Evolutionary conservation across 345 rosid genomes (phyloP), one percentile per base, ranked within the genome.

Genomic region (Erodium maritimum): DNA sequence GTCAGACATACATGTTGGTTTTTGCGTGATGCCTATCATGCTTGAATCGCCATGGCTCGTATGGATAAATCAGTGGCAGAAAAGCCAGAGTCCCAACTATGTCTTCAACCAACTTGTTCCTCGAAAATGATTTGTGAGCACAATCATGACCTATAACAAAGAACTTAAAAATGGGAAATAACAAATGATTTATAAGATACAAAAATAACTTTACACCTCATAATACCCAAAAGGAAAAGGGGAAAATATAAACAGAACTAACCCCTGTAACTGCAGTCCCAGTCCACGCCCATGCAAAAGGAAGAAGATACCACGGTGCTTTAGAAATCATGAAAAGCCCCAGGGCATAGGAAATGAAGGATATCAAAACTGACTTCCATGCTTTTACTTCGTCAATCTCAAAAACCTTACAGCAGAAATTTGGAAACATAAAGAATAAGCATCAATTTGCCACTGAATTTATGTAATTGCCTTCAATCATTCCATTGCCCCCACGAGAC

Each of bases 71-170:
- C 55, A 91, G 74, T 0, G 96, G 95, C 65, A 91, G 60, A 68
- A 88, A 88, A 62, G 95, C 94, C 62, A 88, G 84, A 46, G 95
- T 91, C 69, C 98, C 96, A 23, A 88, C 94, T 61, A 91, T 75
- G 69, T 91, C 98, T 78, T 91, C 98, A 69, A 86, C 54, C 52
- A 88, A 69, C 76, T 91, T 91, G 82, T 82, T 91, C 77, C 69
- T 87, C 2, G 96, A 82, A 75, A 91, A 93, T 65, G 95, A 83
- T 66, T 86, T 88, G 75, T 93, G 99, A 59, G 96, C 96, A 72
- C 99, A 91, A 65, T 91, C 99, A 48, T 91, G 99, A 29, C 99
- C 99, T 80, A 91, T 84, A 74, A 91, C 99, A 82, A 91, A 91
- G 73, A 91, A 84, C 96, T 91, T 50, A 56, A 53, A 67, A 68